Evolutionary conservation across 2,329 filamentous ascomycete genomes (phyloP).

Genomic region (Sporothrix inflata): DNA sequence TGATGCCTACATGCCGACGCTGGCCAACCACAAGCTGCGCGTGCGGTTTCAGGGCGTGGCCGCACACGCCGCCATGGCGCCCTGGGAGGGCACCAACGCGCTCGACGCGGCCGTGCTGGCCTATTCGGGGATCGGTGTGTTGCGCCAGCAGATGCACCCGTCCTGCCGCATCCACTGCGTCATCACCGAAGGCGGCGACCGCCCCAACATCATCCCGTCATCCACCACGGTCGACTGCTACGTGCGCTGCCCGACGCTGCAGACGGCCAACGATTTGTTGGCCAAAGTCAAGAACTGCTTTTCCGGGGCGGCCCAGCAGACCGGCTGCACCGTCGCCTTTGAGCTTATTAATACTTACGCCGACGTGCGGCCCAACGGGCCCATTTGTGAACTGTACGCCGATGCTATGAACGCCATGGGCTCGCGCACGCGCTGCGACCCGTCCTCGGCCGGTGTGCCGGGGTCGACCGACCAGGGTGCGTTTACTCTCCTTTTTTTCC

Average conservation of each 20-base stretch:
- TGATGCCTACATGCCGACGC: slow-evolving; percentile 28
- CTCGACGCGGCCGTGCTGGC: slow-evolving; percentile 48
- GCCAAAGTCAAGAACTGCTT: slow-evolving; percentile 42
- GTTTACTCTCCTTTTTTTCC: no score
- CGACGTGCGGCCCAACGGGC: slow-evolving; percentile 38
- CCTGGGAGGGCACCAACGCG: slow-evolving; percentile 53
- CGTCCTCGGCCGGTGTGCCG: slow-evolving; percentile 42
- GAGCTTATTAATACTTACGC: slow-evolving; percentile 40
- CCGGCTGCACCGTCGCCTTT: slow-evolving; percentile 39
- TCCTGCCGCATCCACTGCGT: slow-evolving; percentile 54
- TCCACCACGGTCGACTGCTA: slow-evolving; percentile 49
- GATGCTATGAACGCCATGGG: slow-evolving; percentile 24
- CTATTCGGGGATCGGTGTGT: slow-evolving; percentile 45
- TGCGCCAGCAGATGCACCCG: slow-evolving; percentile 52
- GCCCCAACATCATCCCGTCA: slow-evolving; percentile 44
- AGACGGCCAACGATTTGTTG: slow-evolving; percentile 37
- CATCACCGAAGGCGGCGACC: slow-evolving; percentile 45
- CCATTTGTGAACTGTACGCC: slow-evolving; percentile 51
- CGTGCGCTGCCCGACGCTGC: slow-evolving; percentile 46
- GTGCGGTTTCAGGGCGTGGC: slow-evolving; percentile 46
- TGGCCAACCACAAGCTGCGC: slow-evolving; percentile 34
- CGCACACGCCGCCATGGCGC: slow-evolving; percentile 50
- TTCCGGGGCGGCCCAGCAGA: slow-evolving; percentile 42
- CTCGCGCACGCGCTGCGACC: slow-evolving; percentile 40
- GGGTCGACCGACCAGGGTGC: slow-evolving; percentile 59